Conservation (phyloP, 805 yeast species). For the Cyberlindnera mrakii region DNA sequence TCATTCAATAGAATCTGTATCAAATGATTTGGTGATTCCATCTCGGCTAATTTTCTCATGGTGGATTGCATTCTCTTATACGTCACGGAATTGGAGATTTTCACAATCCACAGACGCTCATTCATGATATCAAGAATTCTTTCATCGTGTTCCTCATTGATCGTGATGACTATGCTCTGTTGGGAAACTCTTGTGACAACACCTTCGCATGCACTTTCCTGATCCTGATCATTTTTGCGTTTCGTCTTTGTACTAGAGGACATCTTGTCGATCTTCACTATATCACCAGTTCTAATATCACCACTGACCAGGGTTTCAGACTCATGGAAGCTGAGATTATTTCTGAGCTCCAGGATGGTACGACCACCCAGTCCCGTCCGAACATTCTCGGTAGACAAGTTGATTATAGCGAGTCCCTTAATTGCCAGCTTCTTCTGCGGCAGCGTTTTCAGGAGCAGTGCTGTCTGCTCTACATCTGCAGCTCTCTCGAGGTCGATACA, state of each 20-base stretch:
- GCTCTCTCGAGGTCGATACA: constrained; percentile 14
- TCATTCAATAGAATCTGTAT: constrained; percentile 15
- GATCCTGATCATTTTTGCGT: constrained; percentile 15
- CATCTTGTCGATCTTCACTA: constrained; percentile 52
- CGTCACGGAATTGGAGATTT: constrained; percentile 57
- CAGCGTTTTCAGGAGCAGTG: constrained; percentile 35
- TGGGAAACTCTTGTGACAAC: constrained; percentile 54
- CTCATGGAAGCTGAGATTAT: constrained; percentile 42
- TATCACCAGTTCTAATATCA: constrained; percentile 67
- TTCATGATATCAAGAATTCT: constrained; percentile 39
- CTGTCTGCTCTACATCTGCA: constrained; percentile 21
- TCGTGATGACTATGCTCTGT: constrained; percentile 47
- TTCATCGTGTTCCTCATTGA: constrained; percentile 52
- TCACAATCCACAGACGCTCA: constrained; percentile 52
- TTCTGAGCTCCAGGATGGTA: constrained; percentile 53
- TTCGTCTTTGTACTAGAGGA: constrained; percentile 13
- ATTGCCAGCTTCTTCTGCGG: constrained; percentile 63
- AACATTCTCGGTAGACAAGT: constrained; percentile 53
- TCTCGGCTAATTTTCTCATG: constrained; percentile 55
- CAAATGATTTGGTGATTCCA: constrained; percentile 5
- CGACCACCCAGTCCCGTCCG: constrained; percentile 80
- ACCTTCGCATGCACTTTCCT: constrained; percentile 40
- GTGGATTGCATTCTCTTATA: constrained; percentile 76
- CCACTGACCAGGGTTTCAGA: constrained; percentile 37
- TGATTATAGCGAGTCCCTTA: constrained; percentile 70